A percentile compares a stretch with the other conserved stretches of the same genome.
These are phyloP conservation scores for Coemansia sp. DNA, from an alignment of 192 early-diverging fungal species.

Conservation along the genomic window DNA sequence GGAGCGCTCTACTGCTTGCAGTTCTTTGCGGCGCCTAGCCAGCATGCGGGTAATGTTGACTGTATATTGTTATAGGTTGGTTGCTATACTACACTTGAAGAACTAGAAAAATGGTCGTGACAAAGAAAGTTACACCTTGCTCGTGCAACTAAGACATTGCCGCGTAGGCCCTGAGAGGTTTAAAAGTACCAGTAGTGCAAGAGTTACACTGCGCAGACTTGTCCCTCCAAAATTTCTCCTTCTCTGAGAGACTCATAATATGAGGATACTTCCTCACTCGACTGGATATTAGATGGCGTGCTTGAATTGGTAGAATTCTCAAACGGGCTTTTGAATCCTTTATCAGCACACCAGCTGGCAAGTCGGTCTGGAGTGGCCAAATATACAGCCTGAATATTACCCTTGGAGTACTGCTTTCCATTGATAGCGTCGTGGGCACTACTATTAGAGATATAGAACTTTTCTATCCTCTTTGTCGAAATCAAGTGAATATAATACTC, in stretches of 20 bases:
- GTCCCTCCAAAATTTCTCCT: too few relatives aligned
- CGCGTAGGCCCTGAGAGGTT: too few relatives aligned
- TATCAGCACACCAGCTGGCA: neutral
- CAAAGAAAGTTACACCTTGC: neutral
- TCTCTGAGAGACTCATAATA: neutral
- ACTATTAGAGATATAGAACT: too few relatives aligned
- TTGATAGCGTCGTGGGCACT: too few relatives aligned
- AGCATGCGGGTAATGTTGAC: neutral
- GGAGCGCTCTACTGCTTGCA: neutral
- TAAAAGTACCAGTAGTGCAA: too few relatives aligned
- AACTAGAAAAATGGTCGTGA: neutral
- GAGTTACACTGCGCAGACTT: too few relatives aligned
- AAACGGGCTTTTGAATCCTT: too few relatives aligned
- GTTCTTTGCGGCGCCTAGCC: neutral
- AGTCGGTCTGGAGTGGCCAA: neutral
- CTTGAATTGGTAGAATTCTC: too few relatives aligned
- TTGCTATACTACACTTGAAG: neutral
- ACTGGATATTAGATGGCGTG: too few relatives aligned
- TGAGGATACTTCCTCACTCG: too few relatives aligned
- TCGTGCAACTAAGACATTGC: too few relatives aligned
- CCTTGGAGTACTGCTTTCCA: neutral
- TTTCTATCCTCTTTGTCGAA: too few relatives aligned
- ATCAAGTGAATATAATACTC: neutral
- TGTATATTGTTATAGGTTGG: neutral
- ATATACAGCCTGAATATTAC: neutral